Conservation (phyloP, 1,139 yeast genomes). For the Yamadazyma sp. region DNA sequence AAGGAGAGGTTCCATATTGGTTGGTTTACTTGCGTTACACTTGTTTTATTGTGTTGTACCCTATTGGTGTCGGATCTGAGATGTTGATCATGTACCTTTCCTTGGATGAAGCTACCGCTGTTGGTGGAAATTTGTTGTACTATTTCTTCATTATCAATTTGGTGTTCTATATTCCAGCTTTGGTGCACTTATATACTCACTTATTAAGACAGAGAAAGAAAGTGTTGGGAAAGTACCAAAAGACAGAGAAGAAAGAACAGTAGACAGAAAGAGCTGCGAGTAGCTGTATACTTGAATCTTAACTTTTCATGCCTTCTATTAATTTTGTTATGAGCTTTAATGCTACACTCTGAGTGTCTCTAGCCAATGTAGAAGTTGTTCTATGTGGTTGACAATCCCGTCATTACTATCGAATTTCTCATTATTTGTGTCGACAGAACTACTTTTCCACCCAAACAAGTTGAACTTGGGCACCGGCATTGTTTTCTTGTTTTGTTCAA, state of each 20-base stretch:
- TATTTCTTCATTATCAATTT: conserved; percentile 57
- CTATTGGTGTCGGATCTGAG: conserved; percentile 89
- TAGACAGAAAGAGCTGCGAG: conserved; percentile 1
- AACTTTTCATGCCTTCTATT: not conserved
- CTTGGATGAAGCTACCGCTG: conserved; percentile 57
- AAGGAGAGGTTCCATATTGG: conserved; percentile 56
- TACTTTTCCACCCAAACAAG: conserved; percentile 14
- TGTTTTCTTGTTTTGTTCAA: conserved; percentile 31
- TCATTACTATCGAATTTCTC: conserved; percentile 32
- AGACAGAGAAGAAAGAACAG: conserved; percentile 10
- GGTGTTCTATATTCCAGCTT: conserved; percentile 78
- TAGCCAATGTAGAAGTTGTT: conserved; percentile 31
- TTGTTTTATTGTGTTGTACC: conserved; percentile 79
- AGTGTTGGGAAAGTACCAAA: conserved; percentile 46
- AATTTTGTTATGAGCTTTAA: too few relatives aligned
- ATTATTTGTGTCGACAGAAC: conserved; percentile 14
- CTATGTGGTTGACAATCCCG: conserved; percentile 36
- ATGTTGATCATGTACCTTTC: conserved; percentile 68
- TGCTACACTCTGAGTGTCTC: conserved; percentile 22
- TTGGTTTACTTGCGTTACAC: conserved; percentile 80
- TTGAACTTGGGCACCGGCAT: conserved; percentile 7
- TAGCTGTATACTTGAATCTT: too few relatives aligned
- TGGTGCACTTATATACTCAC: conserved; percentile 79
- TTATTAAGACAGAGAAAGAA: conserved; percentile 87
- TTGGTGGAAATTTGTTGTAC: conserved; percentile 54